These are phyloP conservation scores for Dunaliella primolecta DNA, from an alignment of 139 green algal genomes.

Conservation along the genomic window DNA sequence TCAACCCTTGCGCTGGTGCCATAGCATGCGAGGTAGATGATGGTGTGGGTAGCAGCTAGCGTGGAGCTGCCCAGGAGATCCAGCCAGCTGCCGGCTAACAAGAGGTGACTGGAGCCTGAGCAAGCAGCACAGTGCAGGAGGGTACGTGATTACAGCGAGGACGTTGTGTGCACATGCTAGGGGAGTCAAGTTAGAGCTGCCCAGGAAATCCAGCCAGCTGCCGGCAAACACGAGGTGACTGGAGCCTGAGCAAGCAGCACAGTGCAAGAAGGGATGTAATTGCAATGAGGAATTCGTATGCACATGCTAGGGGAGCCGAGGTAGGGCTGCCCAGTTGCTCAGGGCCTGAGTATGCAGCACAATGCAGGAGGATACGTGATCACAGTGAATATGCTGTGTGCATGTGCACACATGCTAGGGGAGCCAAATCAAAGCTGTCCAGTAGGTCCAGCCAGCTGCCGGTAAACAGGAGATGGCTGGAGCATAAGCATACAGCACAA, in stretches of 20 bases:
- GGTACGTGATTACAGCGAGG: too few relatives aligned
- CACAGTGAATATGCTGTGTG: too few relatives aligned
- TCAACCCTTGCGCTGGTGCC: background rate
- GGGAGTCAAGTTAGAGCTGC: constrained; percentile 26
- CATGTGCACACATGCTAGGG: too few relatives aligned
- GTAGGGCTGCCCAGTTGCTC: constrained; percentile 13
- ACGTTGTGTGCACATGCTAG: too few relatives aligned
- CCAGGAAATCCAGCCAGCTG: constrained; percentile 27
- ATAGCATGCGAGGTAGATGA: constrained; percentile 37
- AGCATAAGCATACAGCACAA: constrained; percentile 33
- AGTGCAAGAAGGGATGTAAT: too few relatives aligned
- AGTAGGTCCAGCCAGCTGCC: constrained; percentile 25
- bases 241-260: constrained; percentile 29
- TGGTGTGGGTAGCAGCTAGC: constrained; percentile 24
- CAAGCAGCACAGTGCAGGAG: too few relatives aligned
- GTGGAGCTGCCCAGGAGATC: constrained; percentile 24
- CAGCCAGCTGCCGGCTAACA: constrained; percentile 24
- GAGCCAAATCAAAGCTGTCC: constrained; percentile 36
- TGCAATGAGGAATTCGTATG: too few relatives aligned
- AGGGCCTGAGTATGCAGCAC: constrained; percentile 27
- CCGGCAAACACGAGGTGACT: background rate
- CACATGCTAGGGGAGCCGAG: constrained; percentile 26
- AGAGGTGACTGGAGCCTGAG: background rate
- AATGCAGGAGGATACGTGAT: too few relatives aligned
- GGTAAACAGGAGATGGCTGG: background rate